Evolutionary conservation across 2,329 filamentous ascomycete genomes (phyloP).

Genomic region (Fusarium longipes): DNA sequence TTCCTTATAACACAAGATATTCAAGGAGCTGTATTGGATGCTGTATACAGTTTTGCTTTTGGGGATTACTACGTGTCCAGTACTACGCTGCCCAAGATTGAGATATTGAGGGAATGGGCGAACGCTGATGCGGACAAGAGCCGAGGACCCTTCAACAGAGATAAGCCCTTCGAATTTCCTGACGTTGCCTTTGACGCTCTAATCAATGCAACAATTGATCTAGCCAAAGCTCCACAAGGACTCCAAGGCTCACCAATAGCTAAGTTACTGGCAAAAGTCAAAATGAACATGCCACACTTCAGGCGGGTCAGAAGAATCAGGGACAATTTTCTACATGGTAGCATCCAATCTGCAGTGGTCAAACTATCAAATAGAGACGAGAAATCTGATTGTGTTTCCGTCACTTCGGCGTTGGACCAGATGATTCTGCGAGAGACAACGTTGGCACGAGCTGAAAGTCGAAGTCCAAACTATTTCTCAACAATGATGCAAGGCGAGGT

Average conservation of each 20-base stretch:
- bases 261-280: background rate
- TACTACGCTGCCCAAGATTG: background rate
- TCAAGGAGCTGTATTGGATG: background rate
- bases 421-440: background rate
- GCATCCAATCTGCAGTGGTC: background rate
- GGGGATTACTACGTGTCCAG: background rate
- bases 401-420: background rate
- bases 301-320: background rate
- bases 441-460: background rate
- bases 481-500: background rate
- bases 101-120: fast-evolving
- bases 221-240: background rate
- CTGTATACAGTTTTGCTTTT: background rate
- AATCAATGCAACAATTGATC: background rate
- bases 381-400: fast-evolving
- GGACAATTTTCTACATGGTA: background rate
- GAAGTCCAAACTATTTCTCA: background rate
- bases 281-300: background rate
- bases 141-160: fast-evolving
- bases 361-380: background rate
- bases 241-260: background rate
- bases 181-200: background rate
- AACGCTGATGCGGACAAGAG: fast-evolving
- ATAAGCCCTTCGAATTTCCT: background rate
- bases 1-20: background rate